phyloP scores from a whole-genome alignment of 75 land plant genomes.

The Pseudotsuga menziesii region DNA sequence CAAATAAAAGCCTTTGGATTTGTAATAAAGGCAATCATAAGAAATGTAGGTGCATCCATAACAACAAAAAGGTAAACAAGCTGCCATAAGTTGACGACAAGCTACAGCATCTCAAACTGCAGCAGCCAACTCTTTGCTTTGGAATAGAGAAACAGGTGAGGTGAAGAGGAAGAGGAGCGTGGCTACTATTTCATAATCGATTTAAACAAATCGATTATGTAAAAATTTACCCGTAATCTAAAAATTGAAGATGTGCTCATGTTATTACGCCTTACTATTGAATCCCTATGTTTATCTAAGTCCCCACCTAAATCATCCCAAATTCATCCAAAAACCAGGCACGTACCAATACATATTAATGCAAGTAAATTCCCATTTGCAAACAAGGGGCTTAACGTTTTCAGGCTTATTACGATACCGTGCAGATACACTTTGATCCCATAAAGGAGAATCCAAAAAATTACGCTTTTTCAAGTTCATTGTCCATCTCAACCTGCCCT shows the following conservation, averaged over 20 bases:
- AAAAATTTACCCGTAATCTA: not conserved
- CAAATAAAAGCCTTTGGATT: not conserved
- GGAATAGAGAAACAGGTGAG: not conserved
- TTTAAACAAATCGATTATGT: not conserved
- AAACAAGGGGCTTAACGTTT: not conserved
- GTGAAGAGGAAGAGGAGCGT: not conserved
- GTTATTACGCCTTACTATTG: not conserved
- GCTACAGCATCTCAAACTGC: not conserved
- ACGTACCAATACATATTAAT: not conserved
- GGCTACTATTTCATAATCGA: too few relatives aligned
- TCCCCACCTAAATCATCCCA: not conserved
- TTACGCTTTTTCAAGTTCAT: not conserved
- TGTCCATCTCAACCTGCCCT: conserved; percentile 18
- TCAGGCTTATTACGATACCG: not conserved
- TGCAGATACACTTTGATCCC: not conserved
- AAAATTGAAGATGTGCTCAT: not conserved
- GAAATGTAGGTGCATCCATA: not conserved
- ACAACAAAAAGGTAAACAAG: not conserved
- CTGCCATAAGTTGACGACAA: not conserved
- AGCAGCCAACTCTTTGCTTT: not conserved
- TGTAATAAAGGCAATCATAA: not conserved
- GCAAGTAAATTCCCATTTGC: not conserved
- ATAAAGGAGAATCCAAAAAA: not conserved
- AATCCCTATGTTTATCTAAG: not conserved
- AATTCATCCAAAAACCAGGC: not conserved